Base-by-base conservation (phyloP, 78 protist genomes). In the Monosiga brevicollis region DNA sequence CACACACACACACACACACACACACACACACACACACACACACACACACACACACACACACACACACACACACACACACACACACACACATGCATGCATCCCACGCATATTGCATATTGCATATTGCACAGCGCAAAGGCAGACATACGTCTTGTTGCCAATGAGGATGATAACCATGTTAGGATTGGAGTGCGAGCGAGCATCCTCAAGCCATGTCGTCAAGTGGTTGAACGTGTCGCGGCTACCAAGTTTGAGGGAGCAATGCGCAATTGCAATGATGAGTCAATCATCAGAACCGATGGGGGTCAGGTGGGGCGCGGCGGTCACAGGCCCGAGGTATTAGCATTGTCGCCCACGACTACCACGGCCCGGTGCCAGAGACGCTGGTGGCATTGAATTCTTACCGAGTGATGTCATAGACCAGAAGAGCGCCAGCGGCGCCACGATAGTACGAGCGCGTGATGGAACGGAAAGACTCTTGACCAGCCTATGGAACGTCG, bases 381-480 rank as follows among this genome's bases (percentile, higher is more conserved):
- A n/a, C n/a, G n/a, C n/a, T n/a, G n/a, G n/a, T n/a, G n/a, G 74
- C n/a, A n/a, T n/a, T n/a, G n/a, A n/a, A n/a, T n/a, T n/a, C n/a
- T n/a, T n/a, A n/a, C n/a, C 88, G 73, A 0, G 92, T 83, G 71
- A 88, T 83, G 71, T 86, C 91, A 42, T 88, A 88, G 32, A 86
- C 95, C 29, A 92, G 89, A 32, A 84, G 82, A 3, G 93, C 92
- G 35, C 93, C 93, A 0, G 88, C 89, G 0, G 99, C 99, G 1
- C 99, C 98, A 10, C 99, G 90, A 84, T 97, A 97, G 88, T 98
- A 98, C 35, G 99, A 95, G 36, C 98, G 91, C 24, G 99, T 97
- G 86, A 98, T 97, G 37, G 95, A 88, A 2, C 99, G 93, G 88
- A 98, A 98, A 15, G 95, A 87, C 86, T 97, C 98, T 42, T 94